These are phyloP conservation scores for Colletotrichum sp. DNA, from an alignment of 2,329 filamentous ascomycete genomes.

Conservation along the genomic window DNA sequence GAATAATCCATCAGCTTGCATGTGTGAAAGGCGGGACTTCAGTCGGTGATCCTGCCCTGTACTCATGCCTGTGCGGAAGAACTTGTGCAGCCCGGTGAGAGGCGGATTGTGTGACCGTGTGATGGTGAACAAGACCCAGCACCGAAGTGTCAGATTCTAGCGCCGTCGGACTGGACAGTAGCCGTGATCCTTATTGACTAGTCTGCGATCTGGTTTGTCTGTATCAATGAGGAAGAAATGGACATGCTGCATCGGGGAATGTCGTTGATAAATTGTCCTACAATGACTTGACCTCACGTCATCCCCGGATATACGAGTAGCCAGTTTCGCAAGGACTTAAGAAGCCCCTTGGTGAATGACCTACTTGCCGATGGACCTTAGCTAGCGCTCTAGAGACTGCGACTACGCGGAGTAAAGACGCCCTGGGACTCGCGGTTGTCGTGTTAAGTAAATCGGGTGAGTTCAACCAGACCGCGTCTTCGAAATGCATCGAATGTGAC, in stretches of 20 bases:
- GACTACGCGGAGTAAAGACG: neutral
- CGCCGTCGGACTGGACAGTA: neutral
- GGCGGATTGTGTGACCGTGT: neutral
- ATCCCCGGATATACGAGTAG: neutral
- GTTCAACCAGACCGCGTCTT: neutral
- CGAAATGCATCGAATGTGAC: neutral
- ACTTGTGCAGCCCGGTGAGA: neutral
- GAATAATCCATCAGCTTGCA: too few species aligned
- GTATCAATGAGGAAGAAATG: neutral
- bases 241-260: neutral
- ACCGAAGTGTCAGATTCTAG: neutral
- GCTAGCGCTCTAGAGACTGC: rapidly evolving
- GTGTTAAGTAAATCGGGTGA: neutral
- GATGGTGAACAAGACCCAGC: neutral
- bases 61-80: neutral
- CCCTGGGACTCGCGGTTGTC: neutral
- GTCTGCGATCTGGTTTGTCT: neutral
- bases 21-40: neutral
- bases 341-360: neutral
- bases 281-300: neutral
- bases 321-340: neutral
- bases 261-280: neutral
- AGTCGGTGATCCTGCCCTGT: neutral
- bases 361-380: neutral
- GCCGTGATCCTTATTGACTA: neutral